phyloP scores from a whole-genome alignment of 148 eudicot genomes.

The Vaccinium darrowii region DNA sequence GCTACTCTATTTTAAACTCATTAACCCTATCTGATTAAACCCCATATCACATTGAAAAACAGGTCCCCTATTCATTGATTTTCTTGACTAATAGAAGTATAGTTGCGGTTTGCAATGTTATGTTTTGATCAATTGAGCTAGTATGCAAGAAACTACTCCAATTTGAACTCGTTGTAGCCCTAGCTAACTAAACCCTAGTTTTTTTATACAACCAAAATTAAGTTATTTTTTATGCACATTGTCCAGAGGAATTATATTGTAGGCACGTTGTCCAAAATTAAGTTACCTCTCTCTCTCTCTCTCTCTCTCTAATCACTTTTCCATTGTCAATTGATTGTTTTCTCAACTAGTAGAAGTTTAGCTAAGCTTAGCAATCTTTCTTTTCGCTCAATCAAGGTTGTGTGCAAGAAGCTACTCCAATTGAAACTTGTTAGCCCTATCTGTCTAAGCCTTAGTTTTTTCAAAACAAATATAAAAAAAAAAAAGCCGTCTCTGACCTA shows the following conservation, averaged over 20 bases:
- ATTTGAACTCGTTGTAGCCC: not conserved
- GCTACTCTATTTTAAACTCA: not conserved
- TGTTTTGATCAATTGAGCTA: not conserved
- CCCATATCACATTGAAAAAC: too few species aligned
- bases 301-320: not conserved
- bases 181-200: not conserved
- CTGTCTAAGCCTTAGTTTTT: not conserved
- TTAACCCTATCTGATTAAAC: not conserved
- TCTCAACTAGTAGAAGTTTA: too few species aligned
- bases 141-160: not conserved
- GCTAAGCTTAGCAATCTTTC: not conserved
- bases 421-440: not conserved
- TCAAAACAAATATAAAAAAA: not conserved
- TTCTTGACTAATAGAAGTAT: too few species aligned
- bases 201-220: too few species aligned
- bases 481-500: not conserved
- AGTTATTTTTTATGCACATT: too few species aligned
- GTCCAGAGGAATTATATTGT: too few species aligned
- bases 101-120: not conserved
- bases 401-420: not conserved
- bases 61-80: too few species aligned
- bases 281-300: not conserved
- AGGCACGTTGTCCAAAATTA: too few species aligned
- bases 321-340: not conserved
- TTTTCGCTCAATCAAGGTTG: not conserved